These are phyloP conservation scores for Pachysandra terminalis DNA, from an alignment of 164 flowering plant genomes.

Conservation along the genomic window DNA sequence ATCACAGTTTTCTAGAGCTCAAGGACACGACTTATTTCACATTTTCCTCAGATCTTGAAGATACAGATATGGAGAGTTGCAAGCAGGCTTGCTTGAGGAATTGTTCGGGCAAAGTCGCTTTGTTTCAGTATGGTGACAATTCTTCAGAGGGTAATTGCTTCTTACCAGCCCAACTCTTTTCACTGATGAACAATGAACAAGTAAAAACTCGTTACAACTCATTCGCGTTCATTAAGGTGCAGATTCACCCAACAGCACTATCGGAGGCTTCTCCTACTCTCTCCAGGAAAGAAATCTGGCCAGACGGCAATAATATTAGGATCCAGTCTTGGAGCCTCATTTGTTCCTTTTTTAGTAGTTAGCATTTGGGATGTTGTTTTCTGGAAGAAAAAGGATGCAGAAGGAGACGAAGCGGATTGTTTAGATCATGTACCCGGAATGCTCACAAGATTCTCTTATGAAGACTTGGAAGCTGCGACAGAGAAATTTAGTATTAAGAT, in stretches of 20 bases:
- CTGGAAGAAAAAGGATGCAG: too few relatives aligned
- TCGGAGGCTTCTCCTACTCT: neutral
- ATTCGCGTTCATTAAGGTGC: conserved; percentile 15
- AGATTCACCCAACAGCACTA: neutral
- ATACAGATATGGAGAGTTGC: too few relatives aligned
- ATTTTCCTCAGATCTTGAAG: neutral
- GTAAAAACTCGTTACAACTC: neutral
- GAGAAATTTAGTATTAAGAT: conserved; percentile 11
- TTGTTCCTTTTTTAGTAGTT: too few relatives aligned
- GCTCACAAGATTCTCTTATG: conserved; percentile 12
- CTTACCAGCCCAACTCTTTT: too few relatives aligned
- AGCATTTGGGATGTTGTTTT: neutral
- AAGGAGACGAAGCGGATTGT: conserved; percentile 9
- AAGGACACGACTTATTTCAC: conserved; percentile 18
- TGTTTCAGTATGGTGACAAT: conserved; percentile 13
- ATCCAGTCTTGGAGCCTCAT: neutral
- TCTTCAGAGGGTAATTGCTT: conserved; percentile 17
- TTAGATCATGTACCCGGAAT: conserved; percentile 14
- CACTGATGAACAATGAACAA: conserved; percentile 14
- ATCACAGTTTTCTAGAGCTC: too few relatives aligned
- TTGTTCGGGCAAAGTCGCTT: conserved; percentile 27
- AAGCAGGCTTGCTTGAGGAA: too few relatives aligned
- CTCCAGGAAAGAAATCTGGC: neutral
- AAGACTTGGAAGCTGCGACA: conserved; percentile 14
- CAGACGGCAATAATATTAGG: too few relatives aligned